phyloP scores from a whole-genome alignment of 2,329 filamentous ascomycete species.

The Colletotrichum eremochloae region DNA sequence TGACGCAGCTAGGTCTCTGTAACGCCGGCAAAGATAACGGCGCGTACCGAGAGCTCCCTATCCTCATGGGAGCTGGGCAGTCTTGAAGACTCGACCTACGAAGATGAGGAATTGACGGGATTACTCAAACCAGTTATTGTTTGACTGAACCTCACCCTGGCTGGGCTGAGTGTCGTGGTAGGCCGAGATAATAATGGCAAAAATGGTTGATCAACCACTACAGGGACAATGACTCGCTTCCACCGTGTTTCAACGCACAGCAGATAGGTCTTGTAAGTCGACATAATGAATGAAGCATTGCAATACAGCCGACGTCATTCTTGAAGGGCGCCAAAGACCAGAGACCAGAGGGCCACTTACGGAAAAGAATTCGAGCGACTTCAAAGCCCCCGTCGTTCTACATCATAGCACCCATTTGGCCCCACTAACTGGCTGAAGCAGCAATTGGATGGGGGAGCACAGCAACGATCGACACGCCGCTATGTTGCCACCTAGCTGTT shows the following conservation, averaged over 20 bases:
- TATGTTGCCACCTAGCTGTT: slow-evolving; percentile 32
- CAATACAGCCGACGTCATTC: not conserved
- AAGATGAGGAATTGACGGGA: not conserved
- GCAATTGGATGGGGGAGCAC: not conserved
- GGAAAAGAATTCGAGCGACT: slow-evolving; percentile 7
- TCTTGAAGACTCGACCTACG: not conserved
- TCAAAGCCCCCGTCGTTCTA: slow-evolving; percentile 1
- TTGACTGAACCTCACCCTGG: too few species aligned
- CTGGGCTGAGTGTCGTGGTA: not conserved
- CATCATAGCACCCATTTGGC: slow-evolving; percentile 25
- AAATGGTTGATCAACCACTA: not conserved
- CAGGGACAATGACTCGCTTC: not conserved
- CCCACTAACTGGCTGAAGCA: slow-evolving; percentile 2
- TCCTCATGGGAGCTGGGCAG: too few species aligned
- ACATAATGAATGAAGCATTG: not conserved
- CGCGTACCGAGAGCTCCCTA: not conserved
- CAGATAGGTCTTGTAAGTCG: too few species aligned
- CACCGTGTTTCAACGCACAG: not conserved
- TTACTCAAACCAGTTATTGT: not conserved
- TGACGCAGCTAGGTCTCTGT: not conserved
- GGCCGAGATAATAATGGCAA: not conserved
- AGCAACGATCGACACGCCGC: slow-evolving; percentile 27
- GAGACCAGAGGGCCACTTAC: not conserved
- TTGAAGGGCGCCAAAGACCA: not conserved
- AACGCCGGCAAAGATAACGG: not conserved